A percentile compares a stretch with the other conserved stretches of the same genome.
phyloP scores from a whole-genome alignment of 768 basidiomycete species.

The Coprinopsis strossmayeri region DNA sequence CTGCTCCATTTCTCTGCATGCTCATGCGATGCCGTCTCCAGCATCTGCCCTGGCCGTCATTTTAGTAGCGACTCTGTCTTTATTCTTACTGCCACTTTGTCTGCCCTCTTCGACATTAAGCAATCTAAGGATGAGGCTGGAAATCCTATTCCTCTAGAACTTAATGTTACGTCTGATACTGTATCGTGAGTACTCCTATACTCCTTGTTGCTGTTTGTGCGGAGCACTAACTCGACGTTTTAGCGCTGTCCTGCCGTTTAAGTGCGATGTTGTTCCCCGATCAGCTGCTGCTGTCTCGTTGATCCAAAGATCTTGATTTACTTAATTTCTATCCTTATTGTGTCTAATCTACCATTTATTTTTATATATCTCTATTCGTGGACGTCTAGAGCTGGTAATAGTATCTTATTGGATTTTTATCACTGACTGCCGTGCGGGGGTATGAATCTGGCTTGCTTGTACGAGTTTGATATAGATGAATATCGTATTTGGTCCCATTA shows the following conservation, averaged over 20 bases:
- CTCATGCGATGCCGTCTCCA: neutral
- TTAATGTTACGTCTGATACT: neutral
- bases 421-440: neutral
- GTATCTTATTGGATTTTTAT: neutral
- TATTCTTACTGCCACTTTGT: slow-evolving; percentile 12
- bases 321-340: neutral
- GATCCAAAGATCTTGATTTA: neutral
- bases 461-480: no score
- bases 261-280: neutral
- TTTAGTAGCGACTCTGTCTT: slow-evolving; percentile 15
- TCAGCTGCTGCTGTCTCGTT: neutral
- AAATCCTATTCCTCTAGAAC: slow-evolving; percentile 1
- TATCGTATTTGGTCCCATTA: no score
- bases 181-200: neutral
- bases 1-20: no score
- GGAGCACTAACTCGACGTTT: neutral
- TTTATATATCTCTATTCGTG: no score
- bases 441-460: no score
- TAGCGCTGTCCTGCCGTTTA: neutral
- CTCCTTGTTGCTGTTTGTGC: neutral
- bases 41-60: slow-evolving; percentile 17
- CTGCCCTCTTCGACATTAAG: slow-evolving; percentile 13
- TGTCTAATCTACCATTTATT: neutral
- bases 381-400: no score
- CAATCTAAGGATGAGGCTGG: slow-evolving; percentile 14